Conservation (phyloP, 306 rosid genomes). For the Dicorynia guianensis region DNA sequence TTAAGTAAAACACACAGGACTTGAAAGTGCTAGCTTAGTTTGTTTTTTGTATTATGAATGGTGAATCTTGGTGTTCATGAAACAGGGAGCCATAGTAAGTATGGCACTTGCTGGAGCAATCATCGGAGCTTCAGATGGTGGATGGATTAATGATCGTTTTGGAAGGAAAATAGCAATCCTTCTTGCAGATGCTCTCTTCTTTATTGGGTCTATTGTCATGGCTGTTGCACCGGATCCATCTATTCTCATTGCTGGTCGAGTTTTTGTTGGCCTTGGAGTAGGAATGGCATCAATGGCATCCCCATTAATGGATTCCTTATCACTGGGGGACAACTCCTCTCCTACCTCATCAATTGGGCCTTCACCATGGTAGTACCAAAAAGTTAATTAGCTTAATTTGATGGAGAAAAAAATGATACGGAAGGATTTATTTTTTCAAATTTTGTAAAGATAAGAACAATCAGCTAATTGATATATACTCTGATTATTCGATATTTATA, state of each 20-base stretch:
- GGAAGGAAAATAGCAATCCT: constrained; percentile 59
- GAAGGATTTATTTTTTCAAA: no score
- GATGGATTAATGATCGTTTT: constrained; percentile 64
- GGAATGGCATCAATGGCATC: constrained; percentile 86
- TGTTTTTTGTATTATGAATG: neutral
- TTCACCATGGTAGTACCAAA: constrained; percentile 50
- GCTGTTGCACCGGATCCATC: constrained; percentile 49
- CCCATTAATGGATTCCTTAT: constrained; percentile 67
- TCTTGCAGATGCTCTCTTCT: constrained; percentile 55
- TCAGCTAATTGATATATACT: no score
- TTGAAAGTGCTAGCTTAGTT: no score
- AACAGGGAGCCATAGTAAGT: constrained; percentile 70
- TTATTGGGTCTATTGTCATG: constrained; percentile 61
- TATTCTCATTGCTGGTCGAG: constrained; percentile 55
- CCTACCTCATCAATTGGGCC: constrained; percentile 75
- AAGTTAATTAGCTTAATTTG: no score
- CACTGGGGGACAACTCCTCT: constrained; percentile 75
- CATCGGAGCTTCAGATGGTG: constrained; percentile 69
- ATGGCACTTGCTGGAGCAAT: constrained; percentile 72
- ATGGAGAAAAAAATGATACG: no score
- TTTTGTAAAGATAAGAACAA: no score
- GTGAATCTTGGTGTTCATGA: neutral
- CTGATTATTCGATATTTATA: no score
- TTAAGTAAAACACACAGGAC: no score
- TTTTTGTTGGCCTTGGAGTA: constrained; percentile 68